Base-by-base conservation (phyloP, 768 basidiomycete genomes). In the Pilatotrama ljubarskyi region DNA sequence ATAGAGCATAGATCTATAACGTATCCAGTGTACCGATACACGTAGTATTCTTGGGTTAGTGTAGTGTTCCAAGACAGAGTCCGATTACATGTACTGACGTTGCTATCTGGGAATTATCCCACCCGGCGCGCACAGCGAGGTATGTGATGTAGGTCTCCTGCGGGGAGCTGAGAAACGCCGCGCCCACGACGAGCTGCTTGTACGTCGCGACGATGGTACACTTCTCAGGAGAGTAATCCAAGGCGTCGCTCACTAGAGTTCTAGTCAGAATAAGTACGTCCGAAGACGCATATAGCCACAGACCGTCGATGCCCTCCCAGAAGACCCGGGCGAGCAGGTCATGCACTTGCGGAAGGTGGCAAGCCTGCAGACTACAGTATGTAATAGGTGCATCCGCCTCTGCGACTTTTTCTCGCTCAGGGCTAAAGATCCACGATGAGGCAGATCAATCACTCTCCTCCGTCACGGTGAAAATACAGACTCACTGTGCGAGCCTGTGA, bases 121-220 rank as follows among this genome's bases (percentile, higher is more conserved):
- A 93, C 10, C 91, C 90, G 17, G 85, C 78, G 65, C 81, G 85
- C 50, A 93, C 91, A 38, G 80, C 87, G 15, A 93, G 78, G 63
- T 91, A 93, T 18, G 90, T 91, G 53, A 93, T 90, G 66, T 93
- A 93, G 3, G 88, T 86, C 69, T 91, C 88, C 49, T 82, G 81
- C 0, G 91, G 91, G 22, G 88, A 91, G 70, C 86, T 90, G 59
- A 92, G 74, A 59, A 93, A 82, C 13, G 87, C 89, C 17, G 83
- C 82, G 15, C 91, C 91, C 8, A 93, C 80, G 5, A 93, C 88
- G 11, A 91, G 76, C 41, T 72, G 72, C 58, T 84, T 87, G 73
- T 91, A 91, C 58, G 77, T 78, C 3, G 88, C 90, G 25, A 93
- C 76, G n/a, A 93, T 79, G 0, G 91, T 93, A 44, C 84, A 89